Evolutionary conservation across 1,284 basidiomycete species (phyloP).

Genomic region (Vanrija sp.): DNA sequence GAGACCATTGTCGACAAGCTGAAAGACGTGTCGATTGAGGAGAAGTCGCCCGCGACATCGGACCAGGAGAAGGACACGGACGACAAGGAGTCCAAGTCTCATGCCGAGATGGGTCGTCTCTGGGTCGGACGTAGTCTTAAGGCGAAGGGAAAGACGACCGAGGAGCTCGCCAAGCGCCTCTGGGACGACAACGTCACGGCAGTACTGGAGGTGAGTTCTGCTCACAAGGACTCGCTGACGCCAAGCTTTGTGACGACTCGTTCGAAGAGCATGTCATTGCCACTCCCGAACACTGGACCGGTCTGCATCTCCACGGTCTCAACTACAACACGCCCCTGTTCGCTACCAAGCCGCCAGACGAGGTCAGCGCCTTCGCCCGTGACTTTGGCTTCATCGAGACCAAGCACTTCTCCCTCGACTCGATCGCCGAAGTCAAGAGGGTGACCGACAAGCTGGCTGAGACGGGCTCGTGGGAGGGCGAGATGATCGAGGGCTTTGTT

Average conservation of each 20-base stretch:
- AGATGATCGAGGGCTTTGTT: conserved; percentile 92
- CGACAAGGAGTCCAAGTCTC: conserved; percentile 25
- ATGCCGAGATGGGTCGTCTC: conserved; percentile 46
- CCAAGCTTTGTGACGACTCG: conserved; percentile 87
- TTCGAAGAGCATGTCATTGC: conserved; percentile 97
- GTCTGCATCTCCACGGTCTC: conserved; percentile 89
- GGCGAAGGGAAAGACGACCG: conserved; percentile 62
- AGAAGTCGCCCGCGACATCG: conserved; percentile 6
- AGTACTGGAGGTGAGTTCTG: conserved; percentile 70
- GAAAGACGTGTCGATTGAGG: conserved; percentile 10
- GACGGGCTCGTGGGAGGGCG: conserved; percentile 74
- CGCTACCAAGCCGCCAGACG: conserved; percentile 63
- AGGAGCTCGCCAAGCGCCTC: conserved; percentile 67
- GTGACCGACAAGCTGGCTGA: conserved; percentile 69
- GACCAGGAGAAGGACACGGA: conserved; percentile 12
- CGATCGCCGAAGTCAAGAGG: conserved; percentile 63
- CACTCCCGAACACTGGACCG: conserved; percentile 75
- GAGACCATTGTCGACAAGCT: conserved; percentile 1
- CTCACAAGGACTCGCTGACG: background rate
- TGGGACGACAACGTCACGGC: conserved; percentile 87
- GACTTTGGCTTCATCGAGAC: conserved; percentile 92
- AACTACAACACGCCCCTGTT: conserved; percentile 72
- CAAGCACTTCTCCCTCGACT: conserved; percentile 58
- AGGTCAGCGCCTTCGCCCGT: conserved; percentile 74
- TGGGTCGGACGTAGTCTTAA: conserved; percentile 78